A percentile compares a stretch with the other conserved stretches of the same genome.
Evolutionary conservation across 768 basidiomycete species (phyloP).

Genomic region (Trametes cinnabarina): DNA sequence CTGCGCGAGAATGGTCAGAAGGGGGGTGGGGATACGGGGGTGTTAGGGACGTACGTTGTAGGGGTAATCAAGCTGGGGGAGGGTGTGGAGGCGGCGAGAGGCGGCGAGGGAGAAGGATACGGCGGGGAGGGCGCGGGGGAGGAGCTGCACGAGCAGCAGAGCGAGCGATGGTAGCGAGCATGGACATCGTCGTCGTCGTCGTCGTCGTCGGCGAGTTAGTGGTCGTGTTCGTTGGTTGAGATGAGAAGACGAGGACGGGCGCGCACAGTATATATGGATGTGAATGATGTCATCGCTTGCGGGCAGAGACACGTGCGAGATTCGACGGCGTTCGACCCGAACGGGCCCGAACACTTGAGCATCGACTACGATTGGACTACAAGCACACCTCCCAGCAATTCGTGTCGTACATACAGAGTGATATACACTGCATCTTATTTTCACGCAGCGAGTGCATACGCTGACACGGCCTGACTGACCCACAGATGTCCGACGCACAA

Average conservation of each 20-base stretch:
- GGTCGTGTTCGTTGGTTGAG: not conserved
- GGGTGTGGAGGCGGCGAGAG: constrained; percentile 56
- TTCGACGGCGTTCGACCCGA: not conserved
- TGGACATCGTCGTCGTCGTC: constrained; percentile 16
- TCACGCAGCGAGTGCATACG: too few relatives aligned
- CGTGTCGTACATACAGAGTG: too few relatives aligned
- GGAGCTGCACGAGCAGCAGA: constrained; percentile 31
- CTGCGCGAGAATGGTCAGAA: not conserved
- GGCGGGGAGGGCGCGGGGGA: constrained; percentile 39
- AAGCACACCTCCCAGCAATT: too few relatives aligned
- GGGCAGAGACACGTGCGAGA: not conserved
- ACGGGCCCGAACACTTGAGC: too few relatives aligned
- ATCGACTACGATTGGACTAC: too few relatives aligned
- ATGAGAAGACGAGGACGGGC: not conserved
- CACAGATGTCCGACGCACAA: too few relatives aligned
- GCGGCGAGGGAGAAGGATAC: constrained; percentile 38
- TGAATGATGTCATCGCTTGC: not conserved
- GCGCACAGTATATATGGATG: not conserved
- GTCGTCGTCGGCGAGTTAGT: constrained; percentile 1
- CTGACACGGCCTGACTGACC: too few relatives aligned
- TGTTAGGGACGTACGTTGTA: constrained; percentile 57
- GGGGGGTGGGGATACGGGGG: constrained; percentile 5
- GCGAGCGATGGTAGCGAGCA: constrained; percentile 20
- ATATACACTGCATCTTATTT: too few relatives aligned
- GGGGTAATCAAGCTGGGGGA: constrained; percentile 76